Evolutionary conservation across 306 rosid species (phyloP).

Genomic region (Pueraria montana): DNA sequence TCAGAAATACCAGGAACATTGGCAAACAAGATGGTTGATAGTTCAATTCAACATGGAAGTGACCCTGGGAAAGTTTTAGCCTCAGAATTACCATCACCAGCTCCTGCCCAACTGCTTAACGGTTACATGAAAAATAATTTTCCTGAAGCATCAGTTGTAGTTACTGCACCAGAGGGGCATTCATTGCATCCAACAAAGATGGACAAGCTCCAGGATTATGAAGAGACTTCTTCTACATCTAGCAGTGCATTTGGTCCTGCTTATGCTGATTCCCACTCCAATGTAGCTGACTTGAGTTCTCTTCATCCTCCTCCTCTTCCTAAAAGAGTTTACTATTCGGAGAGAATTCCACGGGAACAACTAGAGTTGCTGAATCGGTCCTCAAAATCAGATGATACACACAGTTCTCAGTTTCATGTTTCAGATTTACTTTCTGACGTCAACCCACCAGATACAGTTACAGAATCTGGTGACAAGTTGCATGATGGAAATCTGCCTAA

Average conservation of each 20-base stretch:
- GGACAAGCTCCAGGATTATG: constrained; percentile 53
- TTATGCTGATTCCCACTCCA: constrained; percentile 65
- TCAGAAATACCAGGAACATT: constrained; percentile 57
- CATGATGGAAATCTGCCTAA: constrained; percentile 56
- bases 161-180: constrained; percentile 55
- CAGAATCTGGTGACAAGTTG: constrained; percentile 58
- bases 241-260: constrained; percentile 59
- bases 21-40: constrained; percentile 57
- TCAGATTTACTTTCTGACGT: constrained; percentile 70
- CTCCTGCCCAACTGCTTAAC: constrained; percentile 49
- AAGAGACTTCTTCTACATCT: constrained; percentile 59
- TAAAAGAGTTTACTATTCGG: constrained; percentile 83
- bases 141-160: constrained; percentile 56
- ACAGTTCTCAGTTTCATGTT: constrained; percentile 65
- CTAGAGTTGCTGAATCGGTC: constrained; percentile 80
- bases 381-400: constrained; percentile 88
- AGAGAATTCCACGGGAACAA: constrained; percentile 89
- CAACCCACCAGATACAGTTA: constrained; percentile 52
- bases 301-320: constrained; percentile 77
- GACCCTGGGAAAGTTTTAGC: constrained; percentile 53
- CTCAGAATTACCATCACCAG: constrained; percentile 50
- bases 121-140: constrained; percentile 48
- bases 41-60: constrained; percentile 55
- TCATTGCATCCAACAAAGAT: constrained; percentile 59
- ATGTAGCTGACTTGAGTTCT: constrained; percentile 67